phyloP scores from a whole-genome alignment of 495 filamentous ascomycete species.

The Penicillium steckii region DNA sequence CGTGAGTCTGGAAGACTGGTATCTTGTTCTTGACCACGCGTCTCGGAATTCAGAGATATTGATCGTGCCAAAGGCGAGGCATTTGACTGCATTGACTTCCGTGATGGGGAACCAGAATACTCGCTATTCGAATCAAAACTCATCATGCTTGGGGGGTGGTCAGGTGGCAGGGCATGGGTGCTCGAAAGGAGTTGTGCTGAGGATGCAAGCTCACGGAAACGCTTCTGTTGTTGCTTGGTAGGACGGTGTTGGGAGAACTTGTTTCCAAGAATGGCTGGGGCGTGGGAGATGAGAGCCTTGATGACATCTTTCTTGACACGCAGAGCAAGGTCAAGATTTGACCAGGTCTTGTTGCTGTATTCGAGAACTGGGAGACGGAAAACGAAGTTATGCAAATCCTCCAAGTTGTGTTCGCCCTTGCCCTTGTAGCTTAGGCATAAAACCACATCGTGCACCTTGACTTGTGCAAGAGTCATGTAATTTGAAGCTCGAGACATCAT shows the following conservation, averaged over 20 bases:
- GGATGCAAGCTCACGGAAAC: constrained; percentile 74
- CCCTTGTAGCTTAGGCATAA: constrained; percentile 97
- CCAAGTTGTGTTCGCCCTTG: constrained; percentile 87
- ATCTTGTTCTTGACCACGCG: constrained; percentile 25
- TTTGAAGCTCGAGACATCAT: constrained; percentile 96
- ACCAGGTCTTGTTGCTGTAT: constrained; percentile 98
- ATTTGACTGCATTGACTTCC: constrained; percentile 36
- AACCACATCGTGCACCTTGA: constrained; percentile 91
- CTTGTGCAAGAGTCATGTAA: constrained; percentile 95
- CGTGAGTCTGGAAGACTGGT: constrained; percentile 29
- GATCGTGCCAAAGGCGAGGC: constrained; percentile 40
- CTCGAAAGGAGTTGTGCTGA: constrained; percentile 47
- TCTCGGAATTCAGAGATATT: constrained; percentile 38
- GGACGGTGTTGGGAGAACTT: constrained; percentile 89
- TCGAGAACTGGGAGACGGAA: constrained; percentile 94
- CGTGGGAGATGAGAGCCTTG: constrained; percentile 89
- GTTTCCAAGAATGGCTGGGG: constrained; percentile 94
- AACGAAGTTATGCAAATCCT: constrained; percentile 95
- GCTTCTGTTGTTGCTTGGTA: constrained; percentile 70
- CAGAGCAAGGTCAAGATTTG: constrained; percentile 90
- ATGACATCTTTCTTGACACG: constrained; percentile 92
- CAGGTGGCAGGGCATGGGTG: constrained; percentile 47
- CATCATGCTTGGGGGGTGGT: constrained; percentile 25
- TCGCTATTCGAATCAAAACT: constrained; percentile 44
- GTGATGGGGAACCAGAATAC: constrained; percentile 37